Evolutionary conservation across 2,329 filamentous ascomycete species (phyloP).

Genomic region (Ophiosphaerella korrae): DNA sequence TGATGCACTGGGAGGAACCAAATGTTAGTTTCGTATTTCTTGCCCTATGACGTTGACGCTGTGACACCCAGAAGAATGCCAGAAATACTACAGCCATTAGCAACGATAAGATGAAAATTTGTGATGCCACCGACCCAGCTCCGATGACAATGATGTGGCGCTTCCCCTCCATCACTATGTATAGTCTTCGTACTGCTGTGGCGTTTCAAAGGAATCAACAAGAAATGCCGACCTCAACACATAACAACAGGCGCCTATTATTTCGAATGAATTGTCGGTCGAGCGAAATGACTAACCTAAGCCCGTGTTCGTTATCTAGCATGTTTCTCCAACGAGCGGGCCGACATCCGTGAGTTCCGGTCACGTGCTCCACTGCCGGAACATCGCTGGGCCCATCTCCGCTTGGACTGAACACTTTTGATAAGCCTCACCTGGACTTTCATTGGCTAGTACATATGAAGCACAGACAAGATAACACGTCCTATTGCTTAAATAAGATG

Average conservation of each 20-base stretch:
- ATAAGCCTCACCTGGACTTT: too few species aligned
- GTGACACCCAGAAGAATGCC: slow-evolving; percentile 1
- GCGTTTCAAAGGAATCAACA: not conserved
- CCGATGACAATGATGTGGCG: slow-evolving; percentile 8
- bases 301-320: not conserved
- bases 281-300: not conserved
- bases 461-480: too few species aligned
- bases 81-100: not conserved
- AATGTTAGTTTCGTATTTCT: not conserved
- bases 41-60: not conserved
- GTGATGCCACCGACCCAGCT: slow-evolving; percentile 2
- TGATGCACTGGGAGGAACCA: slow-evolving; percentile 5
- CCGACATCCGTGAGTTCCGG: not conserved
- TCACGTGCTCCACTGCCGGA: not conserved
- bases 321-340: not conserved
- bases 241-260: too few species aligned
- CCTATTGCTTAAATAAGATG: too few species aligned
- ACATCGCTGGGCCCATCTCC: too few species aligned
- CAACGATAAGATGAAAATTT: not conserved
- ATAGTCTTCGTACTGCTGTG: not conserved
- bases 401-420: too few species aligned
- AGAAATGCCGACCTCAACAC: not conserved
- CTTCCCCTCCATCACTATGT: not conserved
- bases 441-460: too few species aligned
- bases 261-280: not conserved